Evolutionary conservation across 2,329 filamentous ascomycete genomes (phyloP).

Genomic region (Xylaria arbuscula): DNA sequence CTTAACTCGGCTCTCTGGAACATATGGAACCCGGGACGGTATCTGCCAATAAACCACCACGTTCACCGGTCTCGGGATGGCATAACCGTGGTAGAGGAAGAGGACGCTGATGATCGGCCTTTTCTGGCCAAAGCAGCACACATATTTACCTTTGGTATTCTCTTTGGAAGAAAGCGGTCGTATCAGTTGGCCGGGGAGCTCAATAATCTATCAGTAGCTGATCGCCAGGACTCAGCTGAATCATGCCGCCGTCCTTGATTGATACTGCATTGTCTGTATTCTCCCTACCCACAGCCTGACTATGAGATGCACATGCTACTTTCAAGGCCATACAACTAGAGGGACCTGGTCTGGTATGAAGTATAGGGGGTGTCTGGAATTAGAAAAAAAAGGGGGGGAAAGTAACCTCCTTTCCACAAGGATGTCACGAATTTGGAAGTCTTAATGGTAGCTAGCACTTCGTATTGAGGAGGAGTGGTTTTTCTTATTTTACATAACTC

Average conservation of each 20-base stretch:
- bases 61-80: conserved; percentile 57
- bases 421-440: no score
- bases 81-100: conserved; percentile 40
- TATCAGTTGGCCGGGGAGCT: neutral
- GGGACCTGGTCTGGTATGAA: no score
- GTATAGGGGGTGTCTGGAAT: no score
- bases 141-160: conserved; percentile 18
- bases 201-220: neutral
- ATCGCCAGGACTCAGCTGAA: conserved; percentile 1
- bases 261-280: neutral
- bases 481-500: no score
- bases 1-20: conserved; percentile 58
- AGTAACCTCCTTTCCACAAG: no score
- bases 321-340: no score
- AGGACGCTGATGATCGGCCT: conserved; percentile 11
- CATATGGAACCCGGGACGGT: conserved; percentile 55
- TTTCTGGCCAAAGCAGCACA: conserved; percentile 19
- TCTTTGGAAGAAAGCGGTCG: conserved; percentile 14
- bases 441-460: no score
- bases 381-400: no score
- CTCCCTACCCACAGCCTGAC: neutral
- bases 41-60: conserved; percentile 53
- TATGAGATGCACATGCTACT: no score
- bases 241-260: neutral
- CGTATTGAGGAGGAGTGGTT: no score